These are phyloP conservation scores for Pyracantha coccinea DNA, from an alignment of 331 rosid species.

Conservation along the genomic window DNA sequence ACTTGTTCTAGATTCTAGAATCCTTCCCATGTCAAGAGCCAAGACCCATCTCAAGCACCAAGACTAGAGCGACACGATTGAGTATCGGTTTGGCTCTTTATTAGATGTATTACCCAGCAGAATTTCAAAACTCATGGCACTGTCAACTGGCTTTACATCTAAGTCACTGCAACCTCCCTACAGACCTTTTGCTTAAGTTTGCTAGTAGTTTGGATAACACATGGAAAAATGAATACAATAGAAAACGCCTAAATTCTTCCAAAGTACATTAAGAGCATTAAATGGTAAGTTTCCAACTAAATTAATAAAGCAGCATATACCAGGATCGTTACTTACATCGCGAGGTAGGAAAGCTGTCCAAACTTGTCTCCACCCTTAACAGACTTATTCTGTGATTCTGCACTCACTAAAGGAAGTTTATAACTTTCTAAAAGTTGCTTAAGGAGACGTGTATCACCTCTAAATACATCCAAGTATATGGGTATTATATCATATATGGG, in stretches of 20 bases:
- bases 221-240: background rate
- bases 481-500: constrained; percentile 83
- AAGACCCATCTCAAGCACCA: background rate
- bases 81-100: background rate
- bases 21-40: background rate
- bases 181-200: background rate
- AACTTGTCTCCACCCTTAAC: constrained; percentile 41
- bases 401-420: constrained; percentile 63
- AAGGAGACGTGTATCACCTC: constrained; percentile 69
- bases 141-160: background rate
- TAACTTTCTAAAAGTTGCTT: constrained; percentile 64
- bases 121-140: background rate
- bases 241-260: background rate
- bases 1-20: background rate
- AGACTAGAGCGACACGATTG: background rate
- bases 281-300: background rate
- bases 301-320: background rate
- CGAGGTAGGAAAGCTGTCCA: constrained; percentile 69
- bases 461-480: constrained; percentile 71
- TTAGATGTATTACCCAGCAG: background rate
- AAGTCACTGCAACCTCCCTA: background rate
- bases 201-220: background rate
- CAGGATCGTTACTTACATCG: constrained; percentile 61
- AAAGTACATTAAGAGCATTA: background rate
- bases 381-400: constrained; percentile 25